Evolutionary conservation across 495 filamentous ascomycete genomes (phyloP).

Genomic region (Aspergillus homomorphus): DNA sequence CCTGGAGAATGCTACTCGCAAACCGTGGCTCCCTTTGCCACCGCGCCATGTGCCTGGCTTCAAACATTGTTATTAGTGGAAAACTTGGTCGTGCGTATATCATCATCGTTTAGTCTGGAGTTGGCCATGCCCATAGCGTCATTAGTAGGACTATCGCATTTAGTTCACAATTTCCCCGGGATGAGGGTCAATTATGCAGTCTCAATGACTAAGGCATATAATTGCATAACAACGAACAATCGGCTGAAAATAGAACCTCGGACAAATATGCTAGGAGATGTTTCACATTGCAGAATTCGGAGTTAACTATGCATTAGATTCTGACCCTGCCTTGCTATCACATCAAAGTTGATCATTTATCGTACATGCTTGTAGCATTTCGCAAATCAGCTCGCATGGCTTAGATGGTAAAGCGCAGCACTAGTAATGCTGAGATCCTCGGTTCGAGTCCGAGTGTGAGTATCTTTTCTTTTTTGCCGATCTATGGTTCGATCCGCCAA

Average conservation of each 20-base stretch:
- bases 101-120: conserved; percentile 2
- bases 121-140: conserved; percentile 2
- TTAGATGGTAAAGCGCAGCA: not conserved
- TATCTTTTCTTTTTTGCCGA: not conserved
- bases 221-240: too few species aligned
- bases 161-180: not conserved
- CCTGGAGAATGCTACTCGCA: not conserved
- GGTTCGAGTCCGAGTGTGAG: not conserved
- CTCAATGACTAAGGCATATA: not conserved
- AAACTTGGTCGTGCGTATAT: not conserved
- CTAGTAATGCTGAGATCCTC: not conserved
- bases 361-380: too few species aligned
- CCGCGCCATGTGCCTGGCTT: not conserved
- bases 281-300: too few species aligned
- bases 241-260: too few species aligned
- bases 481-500: not conserved
- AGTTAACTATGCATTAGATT: too few species aligned
- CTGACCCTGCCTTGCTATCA: too few species aligned
- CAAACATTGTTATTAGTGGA: not conserved
- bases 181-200: not conserved
- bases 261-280: not conserved
- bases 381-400: not conserved
- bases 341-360: too few species aligned
- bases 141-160: not conserved
- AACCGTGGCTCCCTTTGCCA: conserved; percentile 1